phyloP scores from a whole-genome alignment of 345 rosid genomes.

The Erucastrum elatum region DNA sequence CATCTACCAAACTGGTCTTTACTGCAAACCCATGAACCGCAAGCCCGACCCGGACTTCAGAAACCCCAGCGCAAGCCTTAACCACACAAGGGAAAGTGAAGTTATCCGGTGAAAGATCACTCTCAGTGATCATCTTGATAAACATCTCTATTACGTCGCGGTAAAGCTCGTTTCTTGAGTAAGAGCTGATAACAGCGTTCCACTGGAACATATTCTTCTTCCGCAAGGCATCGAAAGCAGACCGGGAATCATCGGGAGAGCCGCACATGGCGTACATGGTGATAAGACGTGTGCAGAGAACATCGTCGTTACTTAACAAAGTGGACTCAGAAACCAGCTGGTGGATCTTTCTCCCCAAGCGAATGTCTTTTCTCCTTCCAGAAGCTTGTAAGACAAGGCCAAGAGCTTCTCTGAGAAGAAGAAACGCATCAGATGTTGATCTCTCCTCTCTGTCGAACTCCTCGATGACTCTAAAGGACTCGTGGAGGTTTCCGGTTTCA shows the following conservation, averaged over 20 bases:
- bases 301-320: conserved; percentile 46
- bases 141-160: conserved; percentile 48
- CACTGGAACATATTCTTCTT: conserved; percentile 61
- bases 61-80: conserved; percentile 60
- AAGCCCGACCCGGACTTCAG: conserved; percentile 45
- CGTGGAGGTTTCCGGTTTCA: conserved; percentile 43
- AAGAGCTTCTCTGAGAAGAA: conserved; percentile 47
- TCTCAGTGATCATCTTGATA: conserved; percentile 43
- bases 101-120: conserved; percentile 54
- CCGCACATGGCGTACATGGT: conserved; percentile 65
- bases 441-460: conserved; percentile 14
- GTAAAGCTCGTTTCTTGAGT: conserved; percentile 57
- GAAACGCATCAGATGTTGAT: conserved; percentile 23
- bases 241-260: conserved; percentile 49
- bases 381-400: conserved; percentile 57
- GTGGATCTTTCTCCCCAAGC: conserved; percentile 53
- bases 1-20: conserved; percentile 50
- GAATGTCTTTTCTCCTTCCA: conserved; percentile 45
- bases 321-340: conserved; percentile 44
- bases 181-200: conserved; percentile 71
- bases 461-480: conserved; percentile 42
- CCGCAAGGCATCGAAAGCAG: conserved; percentile 44
- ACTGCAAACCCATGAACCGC: conserved; percentile 59
- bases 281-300: conserved; percentile 55
- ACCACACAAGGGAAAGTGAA: conserved; percentile 71